Base-by-base conservation (phyloP, 306 rosid genomes). In the Pyrus betulifolia region DNA sequence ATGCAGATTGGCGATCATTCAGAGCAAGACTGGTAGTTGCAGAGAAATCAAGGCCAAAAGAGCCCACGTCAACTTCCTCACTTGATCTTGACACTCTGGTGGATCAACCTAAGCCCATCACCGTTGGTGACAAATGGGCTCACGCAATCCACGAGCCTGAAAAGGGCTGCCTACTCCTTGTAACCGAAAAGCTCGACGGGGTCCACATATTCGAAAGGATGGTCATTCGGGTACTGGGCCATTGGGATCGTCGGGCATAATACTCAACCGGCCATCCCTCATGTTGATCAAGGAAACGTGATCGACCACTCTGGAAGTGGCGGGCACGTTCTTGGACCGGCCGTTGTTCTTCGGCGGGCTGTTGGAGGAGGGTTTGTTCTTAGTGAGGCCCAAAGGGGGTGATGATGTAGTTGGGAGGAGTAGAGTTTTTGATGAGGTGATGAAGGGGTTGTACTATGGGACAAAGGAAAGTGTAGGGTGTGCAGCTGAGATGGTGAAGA, bases 271-370 rank as follows among this genome's bases (percentile, higher is more conserved):
- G 42, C 97, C 97, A 0, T 95, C 97, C 0, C 80, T 95, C 0
- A 95, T 90, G 97, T 95, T 96, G 18, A 95, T 90, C 19, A 92
- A 90, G 81, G 98, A 92, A 57, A 86, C 97, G 3, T 73, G 96
- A 74, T 88, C 93, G 21, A 92, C 93, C 3, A 79, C 86, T 1
- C 4, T 89, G 33, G 99, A 92, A 67, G 80, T 82, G 2, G 82
- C 82, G 3, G 92, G 96, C 3, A 84, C 89, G 2, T 92, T 95
- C 61, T 88, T 87, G 0, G 91, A 86, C 2, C 83, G 87, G 84
- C 93, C 96, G 1, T 70, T 95, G 87, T 92, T 83, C 79, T 95
- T 95, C 45, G 99, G 99, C 27, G 99, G 99, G 51, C 99, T 96
- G 4, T 58, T 90, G 57, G 93, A 90, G 64, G 96, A 85, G 69